A percentile compares a stretch with the other conserved stretches of the same genome.
These are phyloP conservation scores for Malassezia dermatis DNA, from an alignment of 1,284 basidiomycete genomes.

Conservation along the genomic window DNA sequence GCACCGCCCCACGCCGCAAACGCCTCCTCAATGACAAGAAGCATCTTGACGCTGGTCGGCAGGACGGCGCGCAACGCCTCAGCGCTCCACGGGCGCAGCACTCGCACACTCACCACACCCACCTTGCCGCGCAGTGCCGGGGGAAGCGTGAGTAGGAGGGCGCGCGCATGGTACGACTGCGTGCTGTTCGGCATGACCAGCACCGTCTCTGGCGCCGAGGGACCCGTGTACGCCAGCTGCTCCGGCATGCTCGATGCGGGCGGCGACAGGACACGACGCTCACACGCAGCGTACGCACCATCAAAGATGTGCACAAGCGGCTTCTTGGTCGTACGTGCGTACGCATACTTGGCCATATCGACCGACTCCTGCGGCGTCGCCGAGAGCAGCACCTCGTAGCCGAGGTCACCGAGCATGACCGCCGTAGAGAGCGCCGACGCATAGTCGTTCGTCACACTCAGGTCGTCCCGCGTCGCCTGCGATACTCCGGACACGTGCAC, in stretches of 20 bases:
- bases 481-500: slow-evolving; percentile 43
- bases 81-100: slow-evolving; percentile 36
- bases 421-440: slow-evolving; percentile 40
- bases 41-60: slow-evolving; percentile 29
- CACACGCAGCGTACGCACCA: slow-evolving; percentile 38
- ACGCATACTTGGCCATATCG: slow-evolving; percentile 38
- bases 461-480: slow-evolving; percentile 26
- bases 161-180: slow-evolving; percentile 31
- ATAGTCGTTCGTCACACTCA: slow-evolving; percentile 42
- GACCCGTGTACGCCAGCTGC: slow-evolving; percentile 42
- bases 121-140: slow-evolving; percentile 27
- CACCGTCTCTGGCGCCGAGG: slow-evolving; percentile 30
- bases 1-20: slow-evolving; percentile 20
- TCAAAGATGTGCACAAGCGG: slow-evolving; percentile 46
- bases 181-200: slow-evolving; percentile 43
- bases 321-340: slow-evolving; percentile 23
- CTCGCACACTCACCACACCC: slow-evolving; percentile 35
- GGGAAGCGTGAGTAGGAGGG: slow-evolving; percentile 31
- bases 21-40: slow-evolving; percentile 43
- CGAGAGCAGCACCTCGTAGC: slow-evolving; percentile 40
- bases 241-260: slow-evolving; percentile 59
- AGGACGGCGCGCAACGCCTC: slow-evolving; percentile 29
- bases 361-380: slow-evolving; percentile 38
- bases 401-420: slow-evolving; percentile 25
- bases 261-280: slow-evolving; percentile 31